These are phyloP conservation scores for Friedmanniomyces simplex DNA, from an alignment of 495 filamentous ascomycete species.

Conservation along the genomic window DNA sequence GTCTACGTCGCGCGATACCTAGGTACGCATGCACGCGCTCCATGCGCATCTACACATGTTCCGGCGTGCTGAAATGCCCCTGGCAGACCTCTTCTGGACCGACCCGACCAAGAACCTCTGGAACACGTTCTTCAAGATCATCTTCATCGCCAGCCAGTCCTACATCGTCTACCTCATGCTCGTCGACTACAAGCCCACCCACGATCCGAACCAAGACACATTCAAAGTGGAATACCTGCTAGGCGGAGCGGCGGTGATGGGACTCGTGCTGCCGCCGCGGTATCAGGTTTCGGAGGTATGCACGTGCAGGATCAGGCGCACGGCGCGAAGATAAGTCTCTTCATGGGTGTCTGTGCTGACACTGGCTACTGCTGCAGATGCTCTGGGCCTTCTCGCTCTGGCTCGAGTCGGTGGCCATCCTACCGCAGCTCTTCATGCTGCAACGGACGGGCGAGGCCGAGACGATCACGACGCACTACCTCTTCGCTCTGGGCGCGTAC, in stretches of 20 bases:
- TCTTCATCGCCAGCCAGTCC: conserved; percentile 78
- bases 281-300: conserved; percentile 57
- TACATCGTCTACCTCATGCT: conserved; percentile 98
- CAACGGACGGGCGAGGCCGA: conserved; percentile 96
- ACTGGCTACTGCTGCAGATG: conserved; percentile 34
- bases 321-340: not conserved
- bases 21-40: conserved; percentile 38
- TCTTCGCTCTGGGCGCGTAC: conserved; percentile 90
- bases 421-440: conserved; percentile 95
- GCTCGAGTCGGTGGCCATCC: conserved; percentile 91
- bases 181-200: conserved; percentile 87
- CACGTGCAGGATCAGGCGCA: not conserved
- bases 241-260: conserved; percentile 64
- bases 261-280: conserved; percentile 69
- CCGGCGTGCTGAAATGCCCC: not conserved
- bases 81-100: conserved; percentile 70
- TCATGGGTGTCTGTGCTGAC: not conserved
- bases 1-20: conserved; percentile 92
- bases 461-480: conserved; percentile 94
- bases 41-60: too few relatives aligned
- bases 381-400: conserved; percentile 96
- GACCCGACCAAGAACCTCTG: conserved; percentile 52
- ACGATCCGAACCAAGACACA: conserved; percentile 90
- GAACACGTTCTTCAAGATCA: conserved; percentile 89
- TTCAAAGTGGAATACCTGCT: conserved; percentile 93